phyloP scores from a whole-genome alignment of 805 yeast genomes.

The Candida xyloterini region DNA sequence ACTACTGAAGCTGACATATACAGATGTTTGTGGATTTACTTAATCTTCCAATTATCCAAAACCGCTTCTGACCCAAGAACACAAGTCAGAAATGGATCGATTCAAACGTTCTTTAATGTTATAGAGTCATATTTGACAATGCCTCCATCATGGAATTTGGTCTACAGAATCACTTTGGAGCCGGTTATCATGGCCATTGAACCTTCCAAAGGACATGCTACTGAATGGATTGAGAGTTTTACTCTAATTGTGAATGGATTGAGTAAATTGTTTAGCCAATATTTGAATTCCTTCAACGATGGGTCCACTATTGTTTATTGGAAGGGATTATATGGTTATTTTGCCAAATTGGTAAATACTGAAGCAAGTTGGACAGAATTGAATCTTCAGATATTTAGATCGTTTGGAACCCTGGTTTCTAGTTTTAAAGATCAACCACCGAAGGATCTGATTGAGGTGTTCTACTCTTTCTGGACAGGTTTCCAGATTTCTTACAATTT shows the following conservation, averaged over 20 bases:
- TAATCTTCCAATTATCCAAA: conserved; percentile 58
- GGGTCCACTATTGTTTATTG: conserved; percentile 40
- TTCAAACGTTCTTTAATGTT: conserved; percentile 83
- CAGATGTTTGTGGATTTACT: conserved; percentile 58
- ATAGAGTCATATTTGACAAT: conserved; percentile 65
- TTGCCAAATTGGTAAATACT: conserved; percentile 38
- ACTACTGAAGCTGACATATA: conserved; percentile 27
- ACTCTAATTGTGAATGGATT: conserved; percentile 63
- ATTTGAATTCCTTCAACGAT: conserved; percentile 38
- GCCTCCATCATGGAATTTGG: conserved; percentile 64
- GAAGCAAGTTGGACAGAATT: conserved; percentile 46
- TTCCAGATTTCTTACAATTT: conserved; percentile 45
- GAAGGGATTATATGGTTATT: conserved; percentile 52
- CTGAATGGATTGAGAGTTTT: conserved; percentile 60
- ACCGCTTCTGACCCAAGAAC: conserved; percentile 64
- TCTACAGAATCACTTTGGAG: conserved; percentile 60
- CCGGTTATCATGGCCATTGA: conserved; percentile 38
- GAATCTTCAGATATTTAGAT: conserved; percentile 53
- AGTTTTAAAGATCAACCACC: conserved; percentile 31
- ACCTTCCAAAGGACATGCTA: conserved; percentile 11
- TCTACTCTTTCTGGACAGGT: conserved; percentile 51
- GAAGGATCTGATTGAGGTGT: conserved; percentile 32
- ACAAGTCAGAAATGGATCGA: conserved; percentile 86
- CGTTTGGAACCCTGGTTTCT: conserved; percentile 46
- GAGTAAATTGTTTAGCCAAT: conserved; percentile 56